Base-by-base conservation (phyloP, 805 yeast genomes). In the Lipomyces starkeyi region DNA sequence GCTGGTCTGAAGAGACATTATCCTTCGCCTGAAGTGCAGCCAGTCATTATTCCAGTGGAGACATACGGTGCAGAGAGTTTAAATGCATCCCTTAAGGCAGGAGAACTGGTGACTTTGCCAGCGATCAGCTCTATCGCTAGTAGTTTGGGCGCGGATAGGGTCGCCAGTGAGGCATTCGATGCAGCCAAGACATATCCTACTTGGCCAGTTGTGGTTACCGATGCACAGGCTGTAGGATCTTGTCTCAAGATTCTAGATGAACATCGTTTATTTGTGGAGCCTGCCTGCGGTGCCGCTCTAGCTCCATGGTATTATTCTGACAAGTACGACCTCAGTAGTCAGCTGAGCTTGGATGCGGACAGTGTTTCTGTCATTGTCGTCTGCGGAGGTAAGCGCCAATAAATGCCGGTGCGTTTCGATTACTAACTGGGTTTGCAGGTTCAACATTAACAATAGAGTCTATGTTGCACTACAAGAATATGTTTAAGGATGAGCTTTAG, bases 211-310 rank as follows among this genome's bases (percentile, higher is more conserved):
- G 79, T 83, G 13, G 82, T 86, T 1, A 79, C 83, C 32, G 93
- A 89, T 73, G 67, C 78, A 2, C 87, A 87, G 53, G 88, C 91
- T 0, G 82, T 88, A 0, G 76, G 76, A 17, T 86, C 89, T 0
- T 82, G 88, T 61, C 73, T 86, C 32, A 79, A 77, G 56, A 87
- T 83, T 72, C 84, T 87, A 6, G 74, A 80, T 2, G 86, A 86
- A 65, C 86, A 81, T 69, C 84, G 84, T 65, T 78, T 80, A 58
- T 77, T 86, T 29, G 85, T 87, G 0, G 92, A 89, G 75, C 91
- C 91, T 0, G 92, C 92, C 0, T 89, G 92, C 76, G 91, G 91
- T 2, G 90, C 90, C 1, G 86, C 91, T 0, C 75, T 89, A 35
- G 83, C 88, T 27, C 81, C 87, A 7, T 64, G 80, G 43, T 64